These are phyloP conservation scores for Plasmodium coatneyi DNA, from an alignment of 169 alveolate species.

Conservation along the genomic window DNA sequence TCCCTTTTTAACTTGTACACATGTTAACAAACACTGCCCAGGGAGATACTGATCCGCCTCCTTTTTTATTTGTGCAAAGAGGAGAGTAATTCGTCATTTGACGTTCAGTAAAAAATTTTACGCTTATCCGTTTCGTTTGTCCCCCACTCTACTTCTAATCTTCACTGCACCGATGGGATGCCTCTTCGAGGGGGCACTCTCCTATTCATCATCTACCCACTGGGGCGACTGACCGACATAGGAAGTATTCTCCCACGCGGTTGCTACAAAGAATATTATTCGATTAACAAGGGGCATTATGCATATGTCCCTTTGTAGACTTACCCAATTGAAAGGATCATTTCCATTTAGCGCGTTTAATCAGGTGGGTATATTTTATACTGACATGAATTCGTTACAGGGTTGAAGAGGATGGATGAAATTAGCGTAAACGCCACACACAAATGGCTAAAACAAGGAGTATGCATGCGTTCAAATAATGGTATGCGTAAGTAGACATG, in stretches of 20 bases:
- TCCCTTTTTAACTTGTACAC: no score
- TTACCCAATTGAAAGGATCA: neutral
- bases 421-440: neutral
- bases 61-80: neutral
- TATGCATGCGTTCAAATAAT: neutral
- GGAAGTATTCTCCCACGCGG: neutral
- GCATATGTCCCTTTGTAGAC: neutral
- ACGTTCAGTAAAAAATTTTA: neutral
- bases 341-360: neutral
- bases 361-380: neutral
- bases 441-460: neutral
- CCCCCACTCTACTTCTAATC: neutral
- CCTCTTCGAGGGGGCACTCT: neutral
- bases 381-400: neutral
- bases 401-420: neutral
- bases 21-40: no score
- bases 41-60: neutral
- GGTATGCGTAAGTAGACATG: neutral
- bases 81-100: neutral
- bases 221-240: neutral
- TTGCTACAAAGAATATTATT: no score
- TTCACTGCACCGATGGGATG: neutral
- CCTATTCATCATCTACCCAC: neutral
- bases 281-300: neutral
- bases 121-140: neutral